phyloP scores from a whole-genome alignment of 2,329 filamentous ascomycete genomes.

The Macroventuria anomochaeta region DNA sequence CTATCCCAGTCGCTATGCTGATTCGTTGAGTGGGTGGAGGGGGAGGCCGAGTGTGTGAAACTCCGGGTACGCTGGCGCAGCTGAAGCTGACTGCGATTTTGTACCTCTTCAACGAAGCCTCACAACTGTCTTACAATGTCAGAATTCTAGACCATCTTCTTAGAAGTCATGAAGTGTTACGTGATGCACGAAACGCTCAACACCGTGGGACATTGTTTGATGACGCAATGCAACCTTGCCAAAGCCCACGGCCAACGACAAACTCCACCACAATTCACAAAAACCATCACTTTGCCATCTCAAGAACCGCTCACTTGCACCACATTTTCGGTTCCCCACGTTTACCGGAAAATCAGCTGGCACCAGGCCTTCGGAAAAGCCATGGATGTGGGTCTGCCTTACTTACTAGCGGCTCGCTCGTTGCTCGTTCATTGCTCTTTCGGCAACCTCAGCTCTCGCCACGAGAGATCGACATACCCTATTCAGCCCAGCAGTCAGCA shows the following conservation, averaged over 20 bases:
- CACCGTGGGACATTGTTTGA: constrained; percentile 3
- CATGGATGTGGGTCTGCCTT: constrained; percentile 2
- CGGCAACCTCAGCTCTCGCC: constrained; percentile 1
- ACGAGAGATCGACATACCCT: constrained; percentile 6
- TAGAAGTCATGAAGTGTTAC: background rate
- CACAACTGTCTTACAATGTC: background rate
- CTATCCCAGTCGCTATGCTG: background rate
- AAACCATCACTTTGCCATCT: constrained; percentile 5
- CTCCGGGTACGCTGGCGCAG: background rate
- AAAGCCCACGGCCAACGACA: background rate
- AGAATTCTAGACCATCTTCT: background rate
- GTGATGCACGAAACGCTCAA: background rate
- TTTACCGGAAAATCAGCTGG: constrained; percentile 10
- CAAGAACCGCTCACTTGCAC: constrained; percentile 5
- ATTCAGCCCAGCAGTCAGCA: constrained; percentile 3
- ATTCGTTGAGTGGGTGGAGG: constrained; percentile 2
- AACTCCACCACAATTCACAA: background rate
- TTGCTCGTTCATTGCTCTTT: too few relatives aligned
- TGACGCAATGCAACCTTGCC: constrained; percentile 8
- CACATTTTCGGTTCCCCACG: constrained; percentile 15
- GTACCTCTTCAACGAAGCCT: background rate
- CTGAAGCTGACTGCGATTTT: background rate
- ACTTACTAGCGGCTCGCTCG: constrained; percentile 7
- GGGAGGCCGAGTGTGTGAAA: background rate
- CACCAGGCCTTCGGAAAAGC: background rate